Conservation (phyloP, 345 rosid genomes). For the Bretschneidera sinensis region DNA sequence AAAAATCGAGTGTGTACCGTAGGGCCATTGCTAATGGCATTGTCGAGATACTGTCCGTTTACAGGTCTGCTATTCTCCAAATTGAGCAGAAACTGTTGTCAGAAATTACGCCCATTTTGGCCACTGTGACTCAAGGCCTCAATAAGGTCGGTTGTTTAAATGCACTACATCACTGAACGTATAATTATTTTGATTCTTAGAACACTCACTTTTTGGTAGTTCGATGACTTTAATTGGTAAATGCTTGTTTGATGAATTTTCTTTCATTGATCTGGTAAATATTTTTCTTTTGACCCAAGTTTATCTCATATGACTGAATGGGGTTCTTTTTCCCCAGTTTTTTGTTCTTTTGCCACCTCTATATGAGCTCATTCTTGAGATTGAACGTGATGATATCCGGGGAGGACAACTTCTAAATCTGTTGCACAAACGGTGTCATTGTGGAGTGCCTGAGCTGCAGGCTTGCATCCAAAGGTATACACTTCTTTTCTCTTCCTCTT, state of each 20-base stretch:
- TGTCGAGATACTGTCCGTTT: slow-evolving; percentile 77
- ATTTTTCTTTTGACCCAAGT: not conserved
- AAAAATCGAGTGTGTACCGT: slow-evolving; percentile 61
- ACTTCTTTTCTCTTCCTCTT: slow-evolving; percentile 5
- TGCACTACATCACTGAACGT: not conserved
- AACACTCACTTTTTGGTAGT: not conserved
- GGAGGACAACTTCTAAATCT: slow-evolving; percentile 92
- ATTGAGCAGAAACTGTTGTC: slow-evolving; percentile 84
- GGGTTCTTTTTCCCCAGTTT: too few species aligned
- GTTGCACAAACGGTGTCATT: slow-evolving; percentile 79
- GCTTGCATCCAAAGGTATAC: slow-evolving; percentile 86
- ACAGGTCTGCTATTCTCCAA: slow-evolving; percentile 85
- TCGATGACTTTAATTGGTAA: too few species aligned
- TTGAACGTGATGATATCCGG: slow-evolving; percentile 81
- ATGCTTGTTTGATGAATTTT: too few species aligned
- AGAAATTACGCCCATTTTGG: slow-evolving; percentile 71
- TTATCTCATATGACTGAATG: too few species aligned
- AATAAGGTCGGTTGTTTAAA: slow-evolving; percentile 55
- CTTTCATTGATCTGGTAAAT: too few species aligned
- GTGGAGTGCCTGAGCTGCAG: slow-evolving; percentile 96
- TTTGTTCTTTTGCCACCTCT: slow-evolving; percentile 83
- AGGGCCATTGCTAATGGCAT: slow-evolving; percentile 95
- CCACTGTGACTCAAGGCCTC: slow-evolving; percentile 82
- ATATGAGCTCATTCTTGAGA: slow-evolving; percentile 82
- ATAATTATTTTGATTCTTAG: not conserved